Evolutionary conservation across 2,329 filamentous ascomycete species (phyloP), one percentile per base, ranked within the genome.

Genomic region (Sarocladium oryzae): DNA sequence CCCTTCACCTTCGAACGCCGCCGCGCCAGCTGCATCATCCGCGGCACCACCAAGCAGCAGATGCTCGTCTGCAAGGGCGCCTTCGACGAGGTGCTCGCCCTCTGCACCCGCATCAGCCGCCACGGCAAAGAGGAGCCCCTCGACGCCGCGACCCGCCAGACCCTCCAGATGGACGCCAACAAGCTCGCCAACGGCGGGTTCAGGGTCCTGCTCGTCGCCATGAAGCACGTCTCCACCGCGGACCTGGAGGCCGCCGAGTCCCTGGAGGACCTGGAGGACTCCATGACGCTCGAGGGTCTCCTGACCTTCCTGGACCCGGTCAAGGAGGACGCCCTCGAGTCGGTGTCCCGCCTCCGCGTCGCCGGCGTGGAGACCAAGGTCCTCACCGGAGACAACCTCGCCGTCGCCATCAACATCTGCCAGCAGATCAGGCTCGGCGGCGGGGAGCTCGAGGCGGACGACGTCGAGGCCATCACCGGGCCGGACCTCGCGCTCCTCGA

Each of bases 1-100:
- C 60, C 60, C 2, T 62, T 62, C 30, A 60, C 59, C 6, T 62
- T 62, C 46, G 60, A 61, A 26, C 57, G 60, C 9, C 60, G 58
- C 20, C 53, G 60, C 7, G 58, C 59, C 4, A 53, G 56, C 13
- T 57, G 56, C 45, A 50, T 61, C 13, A 55, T 62, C 37, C 53
- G 55, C 15, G 60, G 58, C 2, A 48, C 51, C 5, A 60, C 58
- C 1, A 53, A 57, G 15, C 51, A 56, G 8, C 56, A 61, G 21
- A 57, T 65, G 51, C 55, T 64, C 20, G 60, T 63, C 11, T 61
- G 59, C 53, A 63, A 63, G 36, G 61, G 62, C 24, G 61, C 58
- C 2, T 63, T 63, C 8, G 61, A 63, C 28, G 62, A 65, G 24
- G 57, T 65, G 1, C 53, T 61, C 4, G 43, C 52, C 9, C 52